These are phyloP conservation scores for Posidonia oceanica DNA, from an alignment of 116 monocot species.

Conservation along the genomic window DNA sequence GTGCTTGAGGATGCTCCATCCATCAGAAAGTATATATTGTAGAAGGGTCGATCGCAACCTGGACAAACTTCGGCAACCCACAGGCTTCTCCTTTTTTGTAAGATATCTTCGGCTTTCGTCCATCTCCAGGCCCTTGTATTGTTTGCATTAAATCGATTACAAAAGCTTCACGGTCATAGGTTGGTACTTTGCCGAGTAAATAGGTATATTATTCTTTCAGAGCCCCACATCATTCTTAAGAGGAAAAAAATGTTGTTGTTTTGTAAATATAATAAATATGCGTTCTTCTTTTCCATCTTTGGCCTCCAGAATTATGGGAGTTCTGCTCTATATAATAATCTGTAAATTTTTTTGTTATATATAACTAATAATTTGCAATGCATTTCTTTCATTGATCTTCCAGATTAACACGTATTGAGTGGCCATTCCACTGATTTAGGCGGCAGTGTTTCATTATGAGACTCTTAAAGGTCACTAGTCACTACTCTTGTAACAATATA, in stretches of 20 bases:
- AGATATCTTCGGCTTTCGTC: conserved; percentile 3
- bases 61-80: background rate
- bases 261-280: conserved; percentile 7
- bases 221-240: background rate
- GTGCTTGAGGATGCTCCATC: background rate
- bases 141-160: background rate
- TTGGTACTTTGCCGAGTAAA: conserved; percentile 2
- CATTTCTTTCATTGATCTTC: background rate
- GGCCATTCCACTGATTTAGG: background rate
- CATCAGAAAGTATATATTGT: background rate
- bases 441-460: background rate
- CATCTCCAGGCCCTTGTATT: background rate
- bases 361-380: background rate
- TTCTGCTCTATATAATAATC: background rate
- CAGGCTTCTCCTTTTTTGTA: background rate
- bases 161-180: background rate
- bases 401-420: background rate
- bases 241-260: background rate
- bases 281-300: background rate
- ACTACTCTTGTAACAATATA: too few relatives aligned
- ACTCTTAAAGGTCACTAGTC: too few relatives aligned
- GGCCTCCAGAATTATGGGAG: background rate
- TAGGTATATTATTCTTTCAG: conserved; percentile 9
- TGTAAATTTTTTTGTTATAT: background rate
- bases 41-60: background rate